Percentiles rank a stretch among this genome's conserved stretches.
Conservation (phyloP, 768 basidiomycete genomes). For the Serendipita sp. region DNA sequence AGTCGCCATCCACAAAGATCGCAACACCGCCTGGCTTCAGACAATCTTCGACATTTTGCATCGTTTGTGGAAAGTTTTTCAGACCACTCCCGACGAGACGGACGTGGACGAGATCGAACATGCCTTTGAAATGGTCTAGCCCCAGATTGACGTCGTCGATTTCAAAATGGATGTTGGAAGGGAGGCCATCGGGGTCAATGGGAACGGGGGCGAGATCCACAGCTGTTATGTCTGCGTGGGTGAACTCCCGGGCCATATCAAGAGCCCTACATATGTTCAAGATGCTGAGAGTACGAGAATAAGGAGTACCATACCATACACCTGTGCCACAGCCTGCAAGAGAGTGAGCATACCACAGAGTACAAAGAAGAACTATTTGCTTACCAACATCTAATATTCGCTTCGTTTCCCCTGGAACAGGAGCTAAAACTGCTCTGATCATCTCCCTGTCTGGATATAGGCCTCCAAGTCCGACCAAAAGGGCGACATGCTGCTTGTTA, state of each 20-base stretch:
- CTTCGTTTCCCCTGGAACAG: background rate
- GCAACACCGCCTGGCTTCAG: background rate
- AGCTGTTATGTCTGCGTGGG: background rate
- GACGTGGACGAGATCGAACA: background rate
- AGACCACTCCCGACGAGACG: background rate
- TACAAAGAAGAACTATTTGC: background rate
- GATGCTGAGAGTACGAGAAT: too few species aligned
- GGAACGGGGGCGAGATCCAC: constrained; percentile 2
- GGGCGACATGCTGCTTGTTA: constrained; percentile 4
- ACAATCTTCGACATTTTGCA: background rate
- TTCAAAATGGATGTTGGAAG: background rate
- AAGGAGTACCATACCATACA: background rate
- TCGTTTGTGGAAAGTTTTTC: background rate
- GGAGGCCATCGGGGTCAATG: background rate
- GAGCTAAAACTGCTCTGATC: background rate
- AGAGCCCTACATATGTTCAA: background rate
- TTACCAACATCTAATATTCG: constrained; percentile 1
- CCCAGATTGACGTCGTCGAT: background rate
- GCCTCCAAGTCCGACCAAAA: background rate
- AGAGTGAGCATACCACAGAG: background rate
- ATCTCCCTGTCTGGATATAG: background rate
- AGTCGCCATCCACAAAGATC: background rate
- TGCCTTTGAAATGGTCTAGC: background rate
- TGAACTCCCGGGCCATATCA: background rate
- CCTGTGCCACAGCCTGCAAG: background rate